Percentiles rank a stretch among this genome's conserved stretches.
phyloP scores from a whole-genome alignment of 1,139 yeast genomes.

The Kurtzmaniella quercitrusa region DNA sequence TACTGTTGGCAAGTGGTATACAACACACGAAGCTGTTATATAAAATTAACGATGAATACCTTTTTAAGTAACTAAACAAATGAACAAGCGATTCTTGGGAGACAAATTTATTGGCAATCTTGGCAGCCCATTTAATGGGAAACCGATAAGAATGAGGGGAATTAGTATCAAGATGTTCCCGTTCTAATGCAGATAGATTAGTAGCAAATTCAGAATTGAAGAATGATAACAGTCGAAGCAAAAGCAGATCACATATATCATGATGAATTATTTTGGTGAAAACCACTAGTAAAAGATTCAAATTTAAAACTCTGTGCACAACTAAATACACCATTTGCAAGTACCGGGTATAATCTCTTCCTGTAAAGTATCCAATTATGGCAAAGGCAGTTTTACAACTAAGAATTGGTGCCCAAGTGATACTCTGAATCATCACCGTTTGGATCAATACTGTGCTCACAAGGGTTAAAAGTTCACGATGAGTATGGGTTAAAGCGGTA shows the following conservation, averaged over 20 bases:
- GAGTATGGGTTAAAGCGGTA: slow-evolving; percentile 16
- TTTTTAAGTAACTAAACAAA: slow-evolving; percentile 12
- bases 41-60: slow-evolving; percentile 20
- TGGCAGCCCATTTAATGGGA: not conserved
- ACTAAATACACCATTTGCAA: not conserved
- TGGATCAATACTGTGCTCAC: slow-evolving; percentile 14
- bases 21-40: slow-evolving; percentile 5
- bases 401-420: slow-evolving; percentile 30
- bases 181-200: not conserved
- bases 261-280: not conserved
- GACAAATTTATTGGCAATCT: not conserved
- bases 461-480: slow-evolving; percentile 6
- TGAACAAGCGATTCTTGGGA: not conserved
- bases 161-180: not conserved
- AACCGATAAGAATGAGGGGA: not conserved
- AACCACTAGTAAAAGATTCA: slow-evolving; percentile 1
- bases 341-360: not conserved
- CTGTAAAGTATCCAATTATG: not conserved
- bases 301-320: not conserved
- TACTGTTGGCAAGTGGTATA: slow-evolving; percentile 27
- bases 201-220: slow-evolving; percentile 1
- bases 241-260: not conserved
- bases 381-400: slow-evolving; percentile 9
- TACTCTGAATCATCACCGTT: slow-evolving; percentile 34
- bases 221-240: not conserved